Base-by-base conservation (phyloP, 208 protist genomes). In the Crithidia bombi region DNA sequence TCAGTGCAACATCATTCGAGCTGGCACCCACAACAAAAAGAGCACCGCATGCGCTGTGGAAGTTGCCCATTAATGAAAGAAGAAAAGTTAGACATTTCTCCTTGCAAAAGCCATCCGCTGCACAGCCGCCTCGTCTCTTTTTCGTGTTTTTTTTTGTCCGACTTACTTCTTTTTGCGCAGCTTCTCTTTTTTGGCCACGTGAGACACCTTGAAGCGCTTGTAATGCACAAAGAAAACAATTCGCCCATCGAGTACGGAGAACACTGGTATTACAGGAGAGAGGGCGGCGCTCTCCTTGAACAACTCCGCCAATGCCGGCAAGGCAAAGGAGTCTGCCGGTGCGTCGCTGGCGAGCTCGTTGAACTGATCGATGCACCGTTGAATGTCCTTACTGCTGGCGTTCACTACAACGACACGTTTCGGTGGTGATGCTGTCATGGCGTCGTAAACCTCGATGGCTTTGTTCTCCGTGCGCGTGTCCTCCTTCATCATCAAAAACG, bases 181-280 rank as follows among this genome's bases (percentile, higher is more conserved):
- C 32, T 73, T 67, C 5, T 68, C 58, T n/a, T 80, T 80, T 46
- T 73, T 75, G 41, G 32, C 14, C 9, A 28, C 30, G 28, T 5
- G 25, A n/a, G 36, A 47, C 0, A 69, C 19, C 15, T 75, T 75
- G 33, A 84, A 71, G 28, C 65, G 69, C n/a, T 81, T 79, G 63
- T 79, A 71, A 28, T 85, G 75, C 0, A 83, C 65, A 55, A 79
- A 83, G 50, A 90, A 87, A 12, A 78, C 66, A 10, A 91, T 86
- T 68, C 55, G 51, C 21, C 39, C 57, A 17, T 47, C 75, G 4
- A 51, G 33, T 7, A 49, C 52, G 14, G 83, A 87, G 67, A 79
- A 89, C 19, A 92, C 71, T 36, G 86, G 81, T 23, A 83, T 51
- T 17, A 89, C 44, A 9, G 38, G 61, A 41, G 72, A 62, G 11